phyloP scores from a whole-genome alignment of 2,329 filamentous ascomycete genomes.

The Talaromyces funiculosus region DNA sequence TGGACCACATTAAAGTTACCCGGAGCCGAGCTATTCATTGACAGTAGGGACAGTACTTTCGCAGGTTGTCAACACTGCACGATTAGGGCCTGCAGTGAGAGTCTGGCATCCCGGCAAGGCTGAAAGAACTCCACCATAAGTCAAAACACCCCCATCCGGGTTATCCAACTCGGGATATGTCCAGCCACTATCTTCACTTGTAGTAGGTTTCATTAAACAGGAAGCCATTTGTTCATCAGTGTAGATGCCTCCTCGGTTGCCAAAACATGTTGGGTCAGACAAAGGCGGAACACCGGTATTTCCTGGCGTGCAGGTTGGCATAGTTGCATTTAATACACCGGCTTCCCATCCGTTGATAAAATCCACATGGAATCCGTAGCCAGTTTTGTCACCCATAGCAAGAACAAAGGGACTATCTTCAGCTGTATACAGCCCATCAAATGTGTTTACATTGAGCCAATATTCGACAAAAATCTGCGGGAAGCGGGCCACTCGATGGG shows the following conservation, averaged over 20 bases:
- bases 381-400: background rate
- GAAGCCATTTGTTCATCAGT: background rate
- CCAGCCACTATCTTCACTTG: background rate
- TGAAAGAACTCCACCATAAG: background rate
- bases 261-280: background rate
- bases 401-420: background rate
- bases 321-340: background rate
- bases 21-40: background rate
- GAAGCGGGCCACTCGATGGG: background rate
- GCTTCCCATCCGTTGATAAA: background rate
- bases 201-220: background rate
- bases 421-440: background rate
- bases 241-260: background rate
- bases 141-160: background rate
- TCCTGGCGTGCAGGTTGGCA: background rate
- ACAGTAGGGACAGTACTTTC: background rate
- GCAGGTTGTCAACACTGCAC: background rate
- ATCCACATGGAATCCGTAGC: background rate
- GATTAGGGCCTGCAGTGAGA: background rate
- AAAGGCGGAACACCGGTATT: background rate
- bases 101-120: background rate
- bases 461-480: background rate
- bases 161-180: background rate
- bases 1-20: background rate
- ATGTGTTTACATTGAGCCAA: background rate